Evolutionary conservation across 371 early-diverging fungal species (phyloP).

Genomic region (Cokeromyces recurvatus): DNA sequence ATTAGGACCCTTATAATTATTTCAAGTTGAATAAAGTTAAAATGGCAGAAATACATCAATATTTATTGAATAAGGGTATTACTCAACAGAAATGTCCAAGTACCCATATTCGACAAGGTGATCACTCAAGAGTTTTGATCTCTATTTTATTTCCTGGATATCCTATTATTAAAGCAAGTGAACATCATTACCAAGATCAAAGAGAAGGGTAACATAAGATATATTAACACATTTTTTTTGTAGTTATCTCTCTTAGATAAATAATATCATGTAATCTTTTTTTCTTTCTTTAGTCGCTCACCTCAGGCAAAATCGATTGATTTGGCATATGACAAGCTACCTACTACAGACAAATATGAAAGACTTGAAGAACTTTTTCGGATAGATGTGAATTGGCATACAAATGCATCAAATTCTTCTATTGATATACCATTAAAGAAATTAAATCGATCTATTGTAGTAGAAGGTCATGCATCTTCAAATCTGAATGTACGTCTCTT

Average conservation of each 20-base stretch:
- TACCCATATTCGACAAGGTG: constrained; percentile 10
- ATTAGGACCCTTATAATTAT: constrained; percentile 20
- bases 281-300: constrained; percentile 7
- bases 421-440: constrained; percentile 15
- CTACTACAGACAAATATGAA: constrained; percentile 28
- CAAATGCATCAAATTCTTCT: not conserved
- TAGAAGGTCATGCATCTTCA: constrained; percentile 19
- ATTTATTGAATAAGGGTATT: constrained; percentile 15
- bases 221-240: not conserved
- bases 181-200: constrained; percentile 13
- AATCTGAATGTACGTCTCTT: constrained; percentile 25
- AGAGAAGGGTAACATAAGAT: constrained; percentile 15
- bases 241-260: no score
- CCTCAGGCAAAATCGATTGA: constrained; percentile 6
- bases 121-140: constrained; percentile 23
- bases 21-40: constrained; percentile 20
- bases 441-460: constrained; percentile 8
- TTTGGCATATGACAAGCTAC: constrained; percentile 34
- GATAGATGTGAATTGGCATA: constrained; percentile 9
- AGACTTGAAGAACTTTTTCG: constrained; percentile 28
- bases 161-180: constrained; percentile 24
- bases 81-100: constrained; percentile 16
- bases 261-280: no score
- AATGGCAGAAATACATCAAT: constrained; percentile 17
- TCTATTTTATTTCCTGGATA: constrained; percentile 30